A percentile compares a stretch with the other conserved stretches of the same genome.
phyloP scores from a whole-genome alignment of 1,284 basidiomycete species.

The Schizophyllum commune region DNA sequence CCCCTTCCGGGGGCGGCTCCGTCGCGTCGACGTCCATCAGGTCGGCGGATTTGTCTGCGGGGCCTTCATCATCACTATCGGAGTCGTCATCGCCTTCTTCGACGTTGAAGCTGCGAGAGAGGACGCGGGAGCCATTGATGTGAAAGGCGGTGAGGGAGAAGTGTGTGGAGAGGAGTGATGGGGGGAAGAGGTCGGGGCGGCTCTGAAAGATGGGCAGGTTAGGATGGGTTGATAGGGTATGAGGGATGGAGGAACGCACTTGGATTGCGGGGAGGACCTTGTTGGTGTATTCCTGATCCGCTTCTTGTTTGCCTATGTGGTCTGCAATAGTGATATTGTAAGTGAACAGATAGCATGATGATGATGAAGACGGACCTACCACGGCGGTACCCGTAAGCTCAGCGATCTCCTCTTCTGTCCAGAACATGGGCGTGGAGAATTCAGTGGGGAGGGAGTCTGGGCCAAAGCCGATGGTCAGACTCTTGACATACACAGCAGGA shows the following conservation, averaged over 20 bases:
- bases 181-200: conserved; percentile 65
- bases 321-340: conserved; percentile 33
- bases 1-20: conserved; percentile 5
- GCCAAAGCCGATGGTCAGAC: background rate
- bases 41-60: conserved; percentile 17
- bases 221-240: background rate
- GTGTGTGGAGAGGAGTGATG: conserved; percentile 33
- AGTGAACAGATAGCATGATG: conserved; percentile 3
- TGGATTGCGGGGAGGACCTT: conserved; percentile 60
- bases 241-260: conserved; percentile 30
- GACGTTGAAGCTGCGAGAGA: conserved; percentile 86
- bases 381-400: conserved; percentile 82
- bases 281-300: conserved; percentile 67
- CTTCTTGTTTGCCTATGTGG: conserved; percentile 83
- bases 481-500: no score
- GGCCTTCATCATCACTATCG: conserved; percentile 20
- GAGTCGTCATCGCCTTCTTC: conserved; percentile 44
- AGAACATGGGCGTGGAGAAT: conserved; percentile 97
- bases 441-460: conserved; percentile 56
- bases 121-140: conserved; percentile 87
- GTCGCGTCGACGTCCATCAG: conserved; percentile 47
- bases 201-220: conserved; percentile 31
- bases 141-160: conserved; percentile 82
- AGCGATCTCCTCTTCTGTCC: conserved; percentile 68
- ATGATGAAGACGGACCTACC: conserved; percentile 51